Evolutionary conservation across 2,329 filamentous ascomycete species (phyloP).

Genomic region (Aspergillus ustus): DNA sequence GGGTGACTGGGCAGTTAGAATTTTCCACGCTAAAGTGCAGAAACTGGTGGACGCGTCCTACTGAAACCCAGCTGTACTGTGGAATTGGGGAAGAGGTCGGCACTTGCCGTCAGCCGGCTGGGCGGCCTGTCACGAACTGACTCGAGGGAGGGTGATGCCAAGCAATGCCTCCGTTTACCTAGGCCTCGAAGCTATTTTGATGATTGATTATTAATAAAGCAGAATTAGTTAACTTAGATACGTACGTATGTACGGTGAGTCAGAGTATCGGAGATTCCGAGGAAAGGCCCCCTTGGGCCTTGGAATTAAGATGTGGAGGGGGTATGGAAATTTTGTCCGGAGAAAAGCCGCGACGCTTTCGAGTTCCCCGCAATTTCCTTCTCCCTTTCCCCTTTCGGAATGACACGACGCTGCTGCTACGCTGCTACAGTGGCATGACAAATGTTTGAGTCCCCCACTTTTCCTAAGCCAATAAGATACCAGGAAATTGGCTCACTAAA

Average conservation of each 20-base stretch:
- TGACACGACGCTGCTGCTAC: not conserved
- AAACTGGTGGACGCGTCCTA: not conserved
- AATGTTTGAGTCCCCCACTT: too few relatives aligned
- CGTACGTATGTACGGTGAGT: not conserved
- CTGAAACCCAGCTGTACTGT: not conserved
- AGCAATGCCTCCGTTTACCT: not conserved
- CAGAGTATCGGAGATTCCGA: not conserved
- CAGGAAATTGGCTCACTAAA: too few relatives aligned
- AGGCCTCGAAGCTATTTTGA: not conserved
- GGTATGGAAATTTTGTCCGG: not conserved
- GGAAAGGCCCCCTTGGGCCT: not conserved
- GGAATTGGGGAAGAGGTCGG: slow-evolving; percentile 4
- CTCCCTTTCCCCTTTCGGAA: not conserved
- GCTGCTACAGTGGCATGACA: not conserved
- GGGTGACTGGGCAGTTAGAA: not conserved
- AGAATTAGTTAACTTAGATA: too few relatives aligned
- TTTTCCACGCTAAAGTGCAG: slow-evolving; percentile 6
- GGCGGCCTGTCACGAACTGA: slow-evolving; percentile 4
- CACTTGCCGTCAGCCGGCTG: slow-evolving; percentile 16
- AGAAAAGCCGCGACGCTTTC: not conserved
- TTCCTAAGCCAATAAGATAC: too few relatives aligned
- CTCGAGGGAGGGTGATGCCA: slow-evolving; percentile 2
- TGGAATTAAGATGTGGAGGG: not conserved
- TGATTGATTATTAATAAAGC: not conserved
- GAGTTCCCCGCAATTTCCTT: not conserved